A percentile compares a stretch with the other conserved stretches of the same genome.
These are phyloP conservation scores for Rhizopus arrhizus DNA, from an alignment of 371 early-diverging fungal species.

Conservation along the genomic window DNA sequence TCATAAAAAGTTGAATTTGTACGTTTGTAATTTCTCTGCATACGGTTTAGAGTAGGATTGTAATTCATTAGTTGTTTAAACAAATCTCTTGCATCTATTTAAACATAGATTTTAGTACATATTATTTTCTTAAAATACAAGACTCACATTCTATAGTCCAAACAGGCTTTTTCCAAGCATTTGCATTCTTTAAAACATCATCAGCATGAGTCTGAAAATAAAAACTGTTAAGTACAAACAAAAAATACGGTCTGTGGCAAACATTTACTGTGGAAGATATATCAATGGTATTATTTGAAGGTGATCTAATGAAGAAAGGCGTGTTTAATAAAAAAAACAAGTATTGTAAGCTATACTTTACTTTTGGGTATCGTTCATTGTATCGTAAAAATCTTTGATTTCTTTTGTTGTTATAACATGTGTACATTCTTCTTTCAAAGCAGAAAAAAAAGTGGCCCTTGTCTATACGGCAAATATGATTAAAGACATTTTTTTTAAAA, in stretches of 20 bases:
- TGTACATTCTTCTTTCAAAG: conserved; percentile 1
- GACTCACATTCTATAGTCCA: not conserved
- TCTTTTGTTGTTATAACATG: conserved; percentile 5
- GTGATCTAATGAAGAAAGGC: not conserved
- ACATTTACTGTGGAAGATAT: too few relatives aligned
- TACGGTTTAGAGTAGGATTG: not conserved
- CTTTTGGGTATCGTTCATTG: not conserved
- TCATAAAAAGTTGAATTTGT: not conserved
- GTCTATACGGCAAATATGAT: not conserved
- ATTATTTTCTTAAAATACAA: not conserved
- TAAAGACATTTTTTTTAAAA: not conserved
- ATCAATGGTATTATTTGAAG: not conserved
- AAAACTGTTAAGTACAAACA: not conserved
- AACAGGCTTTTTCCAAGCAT: not conserved
- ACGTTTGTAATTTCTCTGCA: not conserved
- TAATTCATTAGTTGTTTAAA: not conserved
- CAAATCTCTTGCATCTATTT: not conserved
- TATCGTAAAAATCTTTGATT: not conserved
- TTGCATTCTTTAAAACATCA: not conserved
- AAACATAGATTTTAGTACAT: not conserved
- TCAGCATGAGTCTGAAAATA: not conserved
- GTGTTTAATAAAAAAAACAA: not conserved
- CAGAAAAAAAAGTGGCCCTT: conserved; percentile 1
- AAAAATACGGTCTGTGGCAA: not conserved
- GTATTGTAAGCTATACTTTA: not conserved